Evolutionary conservation across 1,284 basidiomycete species (phyloP), one percentile per base, ranked within the genome.

Genomic region (Sporisorium graminicola): DNA sequence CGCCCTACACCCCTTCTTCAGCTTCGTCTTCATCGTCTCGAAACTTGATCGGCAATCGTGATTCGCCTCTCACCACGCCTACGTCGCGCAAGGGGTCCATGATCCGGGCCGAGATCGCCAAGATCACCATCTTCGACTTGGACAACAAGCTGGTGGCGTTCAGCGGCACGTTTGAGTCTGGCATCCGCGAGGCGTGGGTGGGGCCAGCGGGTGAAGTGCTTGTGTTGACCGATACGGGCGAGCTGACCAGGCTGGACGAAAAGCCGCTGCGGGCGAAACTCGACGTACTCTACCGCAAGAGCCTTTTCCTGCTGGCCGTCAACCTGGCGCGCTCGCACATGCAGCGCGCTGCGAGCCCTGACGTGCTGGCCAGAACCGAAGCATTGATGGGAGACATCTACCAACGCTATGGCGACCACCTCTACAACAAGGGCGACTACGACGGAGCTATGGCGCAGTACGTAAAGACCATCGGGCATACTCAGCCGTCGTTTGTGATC

Each of bases 401-500:
- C 46, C 80, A 82, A 47, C 91, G 92, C 65, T 98, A 96, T 83
- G 96, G 94, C 2, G 95, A 99, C 82, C 91, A 95, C 83, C 88
- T 98, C 9, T 98, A 99, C 82, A 86, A 88, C 13, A 98, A 97
- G 85, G 92, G 92, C 6, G 94, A 98, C 82, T 97, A 92, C 80
- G 96, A 98, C 72, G 92, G 91, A 6, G 92, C 95, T 1, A 96
- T 98, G 92, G 89, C 90, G 40, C 94, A 98, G 84, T 99, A 93
- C 82, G 88, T 96, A 51, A 90, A 93, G 85, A 98, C 95, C 0
- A 92, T 98, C 27, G 94, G 96, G 0, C 88, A 91, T 62, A 88
- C 97, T 0, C 93, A 95, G 77, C 94, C 95, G 0, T 97, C 94
- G 83, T 97, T 97, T 86, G 94, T 99, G 22, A 95, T 99, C 68